phyloP scores from a whole-genome alignment of 352 stramenopile species.

The Globisporangium paddicum region DNA sequence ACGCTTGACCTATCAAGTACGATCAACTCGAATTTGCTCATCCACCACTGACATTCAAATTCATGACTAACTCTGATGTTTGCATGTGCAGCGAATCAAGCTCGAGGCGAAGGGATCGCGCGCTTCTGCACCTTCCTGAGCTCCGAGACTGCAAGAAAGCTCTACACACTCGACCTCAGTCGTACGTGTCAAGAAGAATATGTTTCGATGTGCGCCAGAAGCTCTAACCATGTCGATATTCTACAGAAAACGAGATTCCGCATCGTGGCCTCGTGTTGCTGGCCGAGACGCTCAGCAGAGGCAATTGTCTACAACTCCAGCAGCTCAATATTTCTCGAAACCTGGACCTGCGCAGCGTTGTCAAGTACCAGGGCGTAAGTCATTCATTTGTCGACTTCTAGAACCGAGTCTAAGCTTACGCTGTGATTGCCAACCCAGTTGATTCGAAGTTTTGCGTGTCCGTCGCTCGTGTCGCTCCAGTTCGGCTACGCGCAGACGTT shows the following conservation, averaged over 20 bases:
- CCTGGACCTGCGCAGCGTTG: constrained; percentile 29
- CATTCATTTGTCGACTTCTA: not conserved
- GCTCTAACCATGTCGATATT: not conserved
- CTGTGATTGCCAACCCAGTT: constrained; percentile 17
- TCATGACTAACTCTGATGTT: not conserved
- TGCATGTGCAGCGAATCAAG: constrained; percentile 31
- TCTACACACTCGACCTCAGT: constrained; percentile 47
- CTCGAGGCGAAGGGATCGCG: constrained; percentile 32
- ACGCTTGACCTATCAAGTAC: constrained; percentile 35
- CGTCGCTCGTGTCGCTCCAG: constrained; percentile 50
- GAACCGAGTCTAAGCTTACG: too few species aligned
- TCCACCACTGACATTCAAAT: not conserved
- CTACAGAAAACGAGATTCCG: constrained; percentile 48
- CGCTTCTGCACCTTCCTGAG: constrained; percentile 37
- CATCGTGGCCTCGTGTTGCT: constrained; percentile 30
- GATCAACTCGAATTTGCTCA: not conserved
- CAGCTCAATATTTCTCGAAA: constrained; percentile 55
- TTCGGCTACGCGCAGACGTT: constrained; percentile 42
- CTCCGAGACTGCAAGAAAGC: constrained; percentile 18
- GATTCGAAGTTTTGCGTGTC: constrained; percentile 36
- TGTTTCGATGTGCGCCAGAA: not conserved
- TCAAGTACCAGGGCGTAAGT: constrained; percentile 39
- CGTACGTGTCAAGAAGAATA: constrained; percentile 15
- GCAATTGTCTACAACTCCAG: constrained; percentile 38
- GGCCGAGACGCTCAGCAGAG: constrained; percentile 30